These are phyloP conservation scores for Ananas comosus DNA, from an alignment of 176 grass and related monocot genomes.

Conservation along the genomic window DNA sequence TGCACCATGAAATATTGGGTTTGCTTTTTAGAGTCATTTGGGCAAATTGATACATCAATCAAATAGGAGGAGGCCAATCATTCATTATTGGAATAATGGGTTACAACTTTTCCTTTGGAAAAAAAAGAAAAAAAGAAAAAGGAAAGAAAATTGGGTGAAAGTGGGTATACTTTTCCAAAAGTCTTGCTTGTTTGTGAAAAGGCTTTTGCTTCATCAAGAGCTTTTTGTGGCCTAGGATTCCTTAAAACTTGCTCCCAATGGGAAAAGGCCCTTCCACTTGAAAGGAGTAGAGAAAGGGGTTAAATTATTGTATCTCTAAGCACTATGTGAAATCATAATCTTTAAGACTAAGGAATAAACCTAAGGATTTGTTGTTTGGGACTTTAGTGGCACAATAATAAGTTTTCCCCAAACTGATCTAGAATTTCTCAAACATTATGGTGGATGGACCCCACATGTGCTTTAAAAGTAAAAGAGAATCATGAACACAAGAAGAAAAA, in stretches of 20 bases:
- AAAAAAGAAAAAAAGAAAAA: too few relatives aligned
- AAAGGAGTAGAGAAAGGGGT: neutral
- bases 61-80: neutral
- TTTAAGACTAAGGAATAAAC: too few relatives aligned
- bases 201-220: neutral
- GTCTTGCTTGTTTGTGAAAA: neutral
- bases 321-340: too few relatives aligned
- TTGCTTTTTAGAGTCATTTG: neutral
- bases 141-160: neutral
- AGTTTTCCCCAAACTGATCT: neutral
- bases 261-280: neutral
- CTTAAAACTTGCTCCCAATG: conserved; percentile 11
- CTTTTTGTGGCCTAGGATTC: conserved; percentile 4
- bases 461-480: too few relatives aligned
- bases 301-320: too few relatives aligned
- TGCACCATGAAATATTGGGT: neutral
- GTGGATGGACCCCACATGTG: too few relatives aligned
- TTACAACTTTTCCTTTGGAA: neutral
- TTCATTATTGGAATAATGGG: neutral
- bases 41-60: neutral
- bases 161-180: conserved; percentile 10
- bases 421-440: too few relatives aligned
- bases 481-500: too few relatives aligned
- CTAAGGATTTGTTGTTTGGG: too few relatives aligned
- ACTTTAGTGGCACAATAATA: too few relatives aligned